Base-by-base conservation (phyloP, 805 yeast genomes). In the Yamadazyma sp. region DNA sequence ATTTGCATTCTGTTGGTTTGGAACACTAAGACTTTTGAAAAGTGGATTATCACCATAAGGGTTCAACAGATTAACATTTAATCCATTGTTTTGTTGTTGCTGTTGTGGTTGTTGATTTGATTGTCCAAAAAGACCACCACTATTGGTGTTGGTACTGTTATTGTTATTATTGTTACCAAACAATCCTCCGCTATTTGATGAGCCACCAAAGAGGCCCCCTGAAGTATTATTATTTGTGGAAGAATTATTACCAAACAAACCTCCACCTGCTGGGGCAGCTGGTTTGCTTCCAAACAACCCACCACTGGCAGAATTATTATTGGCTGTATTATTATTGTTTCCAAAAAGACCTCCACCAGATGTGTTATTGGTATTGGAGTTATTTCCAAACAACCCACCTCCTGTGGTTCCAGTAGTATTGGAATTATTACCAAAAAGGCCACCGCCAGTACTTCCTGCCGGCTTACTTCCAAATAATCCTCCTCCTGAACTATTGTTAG, bases 1-100 rank as follows among this genome's bases (percentile, higher is more conserved):
- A 20, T 15, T 38, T 39, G 24, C 37, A 19, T 28, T 37, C 24
- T 43, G 42, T 26, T 44, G 50, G 24, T 31, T 47, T 7, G 55
- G 43, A 3, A 60, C 63, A 3, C 63, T 55, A 29, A 69, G 56
- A 34, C 70, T 62, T 36, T 60, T 66, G 45, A 85, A 86, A 34
- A 89, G 64, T 5, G 88, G 84, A 48, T 81, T 80, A 31, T 76
- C 72, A 1, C 96, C 95, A 53, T 86, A 89, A 28, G 96, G 96
- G 53, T 82, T 62, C 35, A 56, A 62, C 2, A 64, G 48, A 30
- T 47, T 53, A 35, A 65, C 55, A 39, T 53, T 63, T 30, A 58
- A 43, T 15, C 58, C 45, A 18, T 19, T 30, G 8, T 44, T 53
- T 23, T 42, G 51, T 24, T 49, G 56, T 50, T 47, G 40, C 42